phyloP scores from a whole-genome alignment of 805 yeast species.

The Metschnikowia dekortorum region DNA sequence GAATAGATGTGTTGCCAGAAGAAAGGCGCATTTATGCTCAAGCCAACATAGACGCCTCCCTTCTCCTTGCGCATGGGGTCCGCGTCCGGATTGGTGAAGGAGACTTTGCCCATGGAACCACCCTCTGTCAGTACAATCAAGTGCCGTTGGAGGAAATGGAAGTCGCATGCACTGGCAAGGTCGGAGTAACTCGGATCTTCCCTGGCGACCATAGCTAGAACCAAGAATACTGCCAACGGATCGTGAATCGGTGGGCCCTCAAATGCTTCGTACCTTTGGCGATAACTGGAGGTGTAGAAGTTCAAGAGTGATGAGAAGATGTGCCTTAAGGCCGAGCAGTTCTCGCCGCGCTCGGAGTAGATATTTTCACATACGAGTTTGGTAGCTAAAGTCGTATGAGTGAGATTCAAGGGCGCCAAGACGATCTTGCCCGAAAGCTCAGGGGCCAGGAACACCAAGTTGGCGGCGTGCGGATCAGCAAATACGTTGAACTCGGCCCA shows the following conservation, averaged over 20 bases:
- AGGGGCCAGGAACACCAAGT: constrained; percentile 46
- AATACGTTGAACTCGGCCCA: constrained; percentile 72
- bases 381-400: constrained; percentile 58
- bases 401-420: constrained; percentile 63
- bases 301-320: constrained; percentile 10
- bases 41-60: constrained; percentile 13
- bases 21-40: constrained; percentile 8
- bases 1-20: constrained; percentile 13
- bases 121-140: constrained; percentile 27
- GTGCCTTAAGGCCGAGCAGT: constrained; percentile 7
- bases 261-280: constrained; percentile 4
- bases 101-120: constrained; percentile 28
- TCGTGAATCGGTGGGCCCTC: constrained; percentile 19
- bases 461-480: constrained; percentile 75
- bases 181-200: constrained; percentile 5
- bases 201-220: constrained; percentile 12
- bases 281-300: constrained; percentile 12
- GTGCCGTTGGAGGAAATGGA: constrained; percentile 23
- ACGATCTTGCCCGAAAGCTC: constrained; percentile 46
- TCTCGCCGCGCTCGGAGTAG: constrained; percentile 10
- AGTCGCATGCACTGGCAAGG: constrained; percentile 18
- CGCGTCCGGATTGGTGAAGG: constrained; percentile 8
- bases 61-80: constrained; percentile 15
- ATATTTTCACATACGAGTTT: constrained; percentile 19
- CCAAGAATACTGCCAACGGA: constrained; percentile 14